Percentiles rank a stretch among this genome's conserved stretches.
These are phyloP conservation scores for Candolleomyces efflorescens DNA, from an alignment of 768 basidiomycete genomes.

Conservation along the genomic window DNA sequence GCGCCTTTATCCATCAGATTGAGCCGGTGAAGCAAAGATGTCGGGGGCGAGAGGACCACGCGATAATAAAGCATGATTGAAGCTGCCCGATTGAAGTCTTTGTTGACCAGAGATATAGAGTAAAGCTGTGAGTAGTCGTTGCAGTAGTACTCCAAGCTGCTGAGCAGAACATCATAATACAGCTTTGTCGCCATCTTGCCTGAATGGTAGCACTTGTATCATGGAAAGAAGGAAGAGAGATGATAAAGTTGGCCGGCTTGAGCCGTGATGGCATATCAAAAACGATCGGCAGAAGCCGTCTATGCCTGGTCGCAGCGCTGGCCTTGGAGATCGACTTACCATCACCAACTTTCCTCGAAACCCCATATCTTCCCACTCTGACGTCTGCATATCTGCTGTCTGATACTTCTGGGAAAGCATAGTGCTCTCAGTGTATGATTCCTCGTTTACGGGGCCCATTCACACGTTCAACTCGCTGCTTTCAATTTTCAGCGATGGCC, in stretches of 20 bases:
- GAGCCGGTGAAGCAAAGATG: constrained; percentile 22
- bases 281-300: too few relatives aligned
- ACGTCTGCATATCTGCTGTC: not conserved
- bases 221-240: too few relatives aligned
- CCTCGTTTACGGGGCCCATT: not conserved
- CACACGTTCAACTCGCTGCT: not conserved
- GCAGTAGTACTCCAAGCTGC: constrained; percentile 26
- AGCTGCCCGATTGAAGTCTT: constrained; percentile 40
- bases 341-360: not conserved
- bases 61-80: constrained; percentile 41
- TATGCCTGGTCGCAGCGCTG: too few relatives aligned
- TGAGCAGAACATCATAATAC: constrained; percentile 31
- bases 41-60: constrained; percentile 37
- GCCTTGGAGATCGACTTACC: not conserved
- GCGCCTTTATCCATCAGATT: constrained; percentile 32
- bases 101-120: constrained; percentile 41
- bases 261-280: too few relatives aligned
- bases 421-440: constrained; percentile 1
- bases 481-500: constrained; percentile 10
- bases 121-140: constrained; percentile 34
- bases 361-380: constrained; percentile 2
- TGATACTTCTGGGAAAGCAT: too few relatives aligned
- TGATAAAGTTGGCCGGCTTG: too few relatives aligned
- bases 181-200: constrained; percentile 10
- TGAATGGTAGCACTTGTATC: not conserved